These are phyloP conservation scores for Hypoxylon sp. DNA, from an alignment of 2,329 filamentous ascomycete species.

Conservation along the genomic window DNA sequence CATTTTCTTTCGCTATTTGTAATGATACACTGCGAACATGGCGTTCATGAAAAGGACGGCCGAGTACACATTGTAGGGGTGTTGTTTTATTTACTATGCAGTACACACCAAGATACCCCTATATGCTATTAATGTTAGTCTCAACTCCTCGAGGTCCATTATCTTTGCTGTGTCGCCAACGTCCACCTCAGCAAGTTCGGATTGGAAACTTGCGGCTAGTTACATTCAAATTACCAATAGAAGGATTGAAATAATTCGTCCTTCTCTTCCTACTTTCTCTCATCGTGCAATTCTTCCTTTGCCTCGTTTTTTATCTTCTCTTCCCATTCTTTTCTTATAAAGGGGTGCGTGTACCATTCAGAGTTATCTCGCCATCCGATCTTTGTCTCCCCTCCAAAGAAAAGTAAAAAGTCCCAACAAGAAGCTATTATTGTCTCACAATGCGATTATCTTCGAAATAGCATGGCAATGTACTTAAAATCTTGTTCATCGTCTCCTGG, in stretches of 20 bases:
- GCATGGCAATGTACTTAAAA: neutral
- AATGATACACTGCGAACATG: neutral
- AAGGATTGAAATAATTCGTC: too few species aligned
- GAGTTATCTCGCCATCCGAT: too few species aligned
- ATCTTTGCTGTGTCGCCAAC: neutral
- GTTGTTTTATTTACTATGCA: neutral
- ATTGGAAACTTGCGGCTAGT: too few species aligned
- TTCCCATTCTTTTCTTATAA: too few species aligned
- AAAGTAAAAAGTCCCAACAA: neutral
- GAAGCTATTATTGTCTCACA: neutral
- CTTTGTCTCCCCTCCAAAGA: neutral
- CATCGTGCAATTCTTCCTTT: too few species aligned
- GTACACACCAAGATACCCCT: slow-evolving; percentile 21
- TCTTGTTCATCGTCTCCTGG: neutral
- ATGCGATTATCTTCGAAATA: neutral
- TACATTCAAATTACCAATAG: too few species aligned
- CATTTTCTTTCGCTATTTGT: neutral
- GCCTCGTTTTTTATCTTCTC: too few species aligned
- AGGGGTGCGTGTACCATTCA: neutral
- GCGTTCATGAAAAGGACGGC: slow-evolving; percentile 10
- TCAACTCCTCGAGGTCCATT: neutral
- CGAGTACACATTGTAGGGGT: neutral
- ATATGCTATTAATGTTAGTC: neutral
- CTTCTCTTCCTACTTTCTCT: too few species aligned
- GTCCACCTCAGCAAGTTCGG: too few species aligned